Conservation (phyloP, 768 basidiomycete genomes). For the Termitomyces heimii region DNA sequence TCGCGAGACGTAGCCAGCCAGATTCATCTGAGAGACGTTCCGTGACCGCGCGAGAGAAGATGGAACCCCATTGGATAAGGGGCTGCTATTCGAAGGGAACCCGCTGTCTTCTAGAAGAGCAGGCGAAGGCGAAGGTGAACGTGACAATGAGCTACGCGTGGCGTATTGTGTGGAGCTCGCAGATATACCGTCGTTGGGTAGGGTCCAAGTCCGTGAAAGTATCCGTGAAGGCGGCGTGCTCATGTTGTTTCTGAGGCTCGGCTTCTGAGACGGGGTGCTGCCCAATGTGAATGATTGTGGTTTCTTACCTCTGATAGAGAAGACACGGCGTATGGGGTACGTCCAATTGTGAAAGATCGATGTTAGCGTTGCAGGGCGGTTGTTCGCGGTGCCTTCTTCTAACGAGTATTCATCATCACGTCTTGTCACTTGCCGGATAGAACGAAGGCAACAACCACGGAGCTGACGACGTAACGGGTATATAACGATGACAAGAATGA, state of each 20-base stretch:
- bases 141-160: constrained; percentile 28
- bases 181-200: constrained; percentile 21
- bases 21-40: constrained; percentile 61
- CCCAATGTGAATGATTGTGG: constrained; percentile 19
- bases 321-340: constrained; percentile 28
- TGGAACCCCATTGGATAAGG: constrained; percentile 21
- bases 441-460: constrained; percentile 39
- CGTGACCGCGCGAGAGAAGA: constrained; percentile 53
- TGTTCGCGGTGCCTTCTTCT: constrained; percentile 43
- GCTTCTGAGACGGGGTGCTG: constrained; percentile 19
- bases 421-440: constrained; percentile 28
- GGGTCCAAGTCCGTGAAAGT: constrained; percentile 32
- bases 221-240: constrained; percentile 19
- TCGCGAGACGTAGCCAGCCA: constrained; percentile 48
- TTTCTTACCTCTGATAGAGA: constrained; percentile 21
- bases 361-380: constrained; percentile 28
- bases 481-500: constrained; percentile 36
- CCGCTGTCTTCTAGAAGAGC: constrained; percentile 30
- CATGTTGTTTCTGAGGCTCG: constrained; percentile 19
- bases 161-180: constrained; percentile 33
- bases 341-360: constrained; percentile 24
- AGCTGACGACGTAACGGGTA: constrained; percentile 58
- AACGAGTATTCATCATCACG: constrained; percentile 36
- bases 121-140: constrained; percentile 44
- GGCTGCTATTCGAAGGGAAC: constrained; percentile 9